phyloP scores from a whole-genome alignment of 805 yeast genomes.

The Yarrowia deformans region DNA sequence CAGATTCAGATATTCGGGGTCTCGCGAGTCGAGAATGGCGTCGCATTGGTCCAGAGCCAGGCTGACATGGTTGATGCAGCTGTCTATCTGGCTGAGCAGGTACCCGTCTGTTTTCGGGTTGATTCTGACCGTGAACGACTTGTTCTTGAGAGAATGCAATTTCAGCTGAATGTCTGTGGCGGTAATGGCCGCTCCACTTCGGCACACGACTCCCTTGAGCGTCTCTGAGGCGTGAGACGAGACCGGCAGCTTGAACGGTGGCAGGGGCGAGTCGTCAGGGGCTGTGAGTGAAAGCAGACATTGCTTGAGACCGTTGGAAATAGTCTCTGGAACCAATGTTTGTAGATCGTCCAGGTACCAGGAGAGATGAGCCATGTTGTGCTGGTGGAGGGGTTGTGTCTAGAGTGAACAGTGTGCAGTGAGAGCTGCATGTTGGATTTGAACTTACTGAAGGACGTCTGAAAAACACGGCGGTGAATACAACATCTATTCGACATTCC shows the following conservation, averaged over 20 bases:
- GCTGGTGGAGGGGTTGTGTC: neutral
- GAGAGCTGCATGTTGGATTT: neutral
- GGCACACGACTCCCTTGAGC: constrained; percentile 33
- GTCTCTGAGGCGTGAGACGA: constrained; percentile 39
- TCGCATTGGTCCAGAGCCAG: constrained; percentile 23
- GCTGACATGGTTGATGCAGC: constrained; percentile 30
- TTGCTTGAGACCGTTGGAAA: constrained; percentile 27
- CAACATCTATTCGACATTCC: too few species aligned
- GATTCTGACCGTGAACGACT: constrained; percentile 17
- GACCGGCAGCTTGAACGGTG: constrained; percentile 27
- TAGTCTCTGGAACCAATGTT: constrained; percentile 15
- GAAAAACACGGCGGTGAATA: neutral
- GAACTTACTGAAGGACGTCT: neutral
- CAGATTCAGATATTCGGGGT: constrained; percentile 12
- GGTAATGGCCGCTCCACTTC: constrained; percentile 12
- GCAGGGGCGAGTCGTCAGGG: constrained; percentile 22
- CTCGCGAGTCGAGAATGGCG: neutral
- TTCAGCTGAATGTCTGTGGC: constrained; percentile 26
- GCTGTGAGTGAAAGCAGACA: constrained; percentile 9
- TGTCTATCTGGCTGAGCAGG: constrained; percentile 23
- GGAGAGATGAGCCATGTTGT: constrained; percentile 11
- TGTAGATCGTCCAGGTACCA: constrained; percentile 36
- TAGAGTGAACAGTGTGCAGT: neutral
- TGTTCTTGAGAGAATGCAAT: constrained; percentile 11
- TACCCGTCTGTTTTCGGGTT: constrained; percentile 20